Evolutionary conservation across 2,329 filamentous ascomycete genomes (phyloP).

Genomic region (Alternaria gansuensis): DNA sequence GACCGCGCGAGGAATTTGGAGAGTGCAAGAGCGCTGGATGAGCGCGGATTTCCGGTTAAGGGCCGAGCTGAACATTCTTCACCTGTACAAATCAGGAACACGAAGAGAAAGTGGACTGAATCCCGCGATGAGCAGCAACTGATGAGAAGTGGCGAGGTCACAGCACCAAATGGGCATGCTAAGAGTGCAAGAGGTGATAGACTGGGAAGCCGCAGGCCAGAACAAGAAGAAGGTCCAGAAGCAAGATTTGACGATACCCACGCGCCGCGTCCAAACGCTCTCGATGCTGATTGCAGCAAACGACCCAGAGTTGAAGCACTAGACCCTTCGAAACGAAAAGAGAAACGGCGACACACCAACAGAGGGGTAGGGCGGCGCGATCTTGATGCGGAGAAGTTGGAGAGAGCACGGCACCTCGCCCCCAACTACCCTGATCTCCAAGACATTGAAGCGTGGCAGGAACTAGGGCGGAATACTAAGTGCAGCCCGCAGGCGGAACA

Average conservation of each 20-base stretch:
- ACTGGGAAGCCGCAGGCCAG: background rate
- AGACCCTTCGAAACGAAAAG: background rate
- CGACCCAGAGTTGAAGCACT: background rate
- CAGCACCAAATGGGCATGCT: background rate
- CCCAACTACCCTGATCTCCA: background rate
- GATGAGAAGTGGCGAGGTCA: background rate
- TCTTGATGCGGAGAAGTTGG: background rate
- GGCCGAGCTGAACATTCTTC: background rate
- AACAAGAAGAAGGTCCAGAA: background rate
- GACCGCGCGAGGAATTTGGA: background rate
- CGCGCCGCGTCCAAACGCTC: background rate
- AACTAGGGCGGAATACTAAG: background rate
- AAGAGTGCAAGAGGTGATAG: background rate
- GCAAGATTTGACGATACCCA: background rate
- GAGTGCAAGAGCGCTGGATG: background rate
- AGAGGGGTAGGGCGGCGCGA: background rate
- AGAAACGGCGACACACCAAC: background rate
- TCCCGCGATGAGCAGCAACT: background rate
- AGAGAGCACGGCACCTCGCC: constrained; percentile 3
- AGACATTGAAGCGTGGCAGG: background rate
- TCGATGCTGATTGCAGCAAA: background rate
- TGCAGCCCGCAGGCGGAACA: background rate
- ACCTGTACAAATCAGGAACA: background rate
- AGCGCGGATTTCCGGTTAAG: background rate
- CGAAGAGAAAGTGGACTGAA: background rate